Evolutionary conservation across 768 basidiomycete genomes (phyloP).

Genomic region (Leccinum ochraceum): DNA sequence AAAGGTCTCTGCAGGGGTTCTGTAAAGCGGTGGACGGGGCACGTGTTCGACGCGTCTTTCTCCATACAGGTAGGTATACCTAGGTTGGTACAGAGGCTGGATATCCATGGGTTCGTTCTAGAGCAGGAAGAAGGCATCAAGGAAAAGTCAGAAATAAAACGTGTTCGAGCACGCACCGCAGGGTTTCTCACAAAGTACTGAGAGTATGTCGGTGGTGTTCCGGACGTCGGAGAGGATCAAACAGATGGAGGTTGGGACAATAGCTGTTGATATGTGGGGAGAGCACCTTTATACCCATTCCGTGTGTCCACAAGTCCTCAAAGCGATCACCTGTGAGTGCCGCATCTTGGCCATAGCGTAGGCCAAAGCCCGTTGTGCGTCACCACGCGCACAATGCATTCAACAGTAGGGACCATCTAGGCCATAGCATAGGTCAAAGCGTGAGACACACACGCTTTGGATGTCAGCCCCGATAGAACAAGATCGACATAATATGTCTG

Average conservation of each 20-base stretch:
- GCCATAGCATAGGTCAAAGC: background rate
- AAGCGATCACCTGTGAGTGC: background rate
- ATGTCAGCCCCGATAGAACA: background rate
- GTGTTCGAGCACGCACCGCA: background rate
- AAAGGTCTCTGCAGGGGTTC: background rate
- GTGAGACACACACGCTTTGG: background rate
- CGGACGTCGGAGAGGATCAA: background rate
- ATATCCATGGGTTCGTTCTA: background rate
- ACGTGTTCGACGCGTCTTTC: constrained; percentile 1
- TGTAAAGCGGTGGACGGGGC: background rate
- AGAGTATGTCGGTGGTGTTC: background rate
- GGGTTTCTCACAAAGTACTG: background rate
- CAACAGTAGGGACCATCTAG: background rate
- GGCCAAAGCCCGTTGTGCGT: background rate
- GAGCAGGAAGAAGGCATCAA: background rate
- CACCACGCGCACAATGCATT: background rate
- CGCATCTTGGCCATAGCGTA: background rate
- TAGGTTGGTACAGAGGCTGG: background rate
- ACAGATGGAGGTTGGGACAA: too few relatives aligned
- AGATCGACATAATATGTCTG: background rate
- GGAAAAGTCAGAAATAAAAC: background rate
- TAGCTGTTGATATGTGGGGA: background rate
- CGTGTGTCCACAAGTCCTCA: background rate
- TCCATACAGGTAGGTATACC: background rate
- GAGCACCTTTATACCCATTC: background rate